A percentile compares a stretch with the other conserved stretches of the same genome.
These are phyloP conservation scores for Aegilops longissima DNA, from an alignment of 176 grass and related monocot genomes.

Conservation along the genomic window DNA sequence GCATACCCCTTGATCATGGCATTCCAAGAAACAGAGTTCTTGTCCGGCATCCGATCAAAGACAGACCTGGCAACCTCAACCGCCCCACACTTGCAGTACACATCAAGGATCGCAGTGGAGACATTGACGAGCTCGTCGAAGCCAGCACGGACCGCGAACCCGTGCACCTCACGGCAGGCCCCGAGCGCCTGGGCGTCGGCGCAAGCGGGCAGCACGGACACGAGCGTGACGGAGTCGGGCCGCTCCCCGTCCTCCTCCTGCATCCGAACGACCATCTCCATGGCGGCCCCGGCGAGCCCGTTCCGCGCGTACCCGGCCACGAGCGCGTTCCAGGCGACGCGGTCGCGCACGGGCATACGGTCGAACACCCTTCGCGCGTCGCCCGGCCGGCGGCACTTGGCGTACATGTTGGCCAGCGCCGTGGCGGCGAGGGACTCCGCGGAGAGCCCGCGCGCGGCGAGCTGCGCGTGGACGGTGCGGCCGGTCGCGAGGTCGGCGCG, in stretches of 20 bases:
- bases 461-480: constrained; percentile 29
- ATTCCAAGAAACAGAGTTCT: constrained; percentile 61
- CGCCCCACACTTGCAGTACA: constrained; percentile 53
- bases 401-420: constrained; percentile 24
- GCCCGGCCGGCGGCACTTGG: constrained; percentile 31
- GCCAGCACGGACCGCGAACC: constrained; percentile 27
- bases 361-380: constrained; percentile 55
- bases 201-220: constrained; percentile 40
- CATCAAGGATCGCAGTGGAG: constrained; percentile 48
- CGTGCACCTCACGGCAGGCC: constrained; percentile 35
- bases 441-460: constrained; percentile 4
- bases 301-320: constrained; percentile 46
- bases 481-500: constrained; percentile 26
- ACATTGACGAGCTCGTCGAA: constrained; percentile 47
- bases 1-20: constrained; percentile 57
- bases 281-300: constrained; percentile 20
- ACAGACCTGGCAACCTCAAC: constrained; percentile 27
- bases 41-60: constrained; percentile 36
- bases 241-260: constrained; percentile 33
- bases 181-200: neutral
- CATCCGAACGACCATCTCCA: constrained; percentile 45
- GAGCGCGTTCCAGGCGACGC: constrained; percentile 57
- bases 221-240: constrained; percentile 47
- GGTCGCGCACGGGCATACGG: constrained; percentile 40
- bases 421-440: constrained; percentile 15